Evolutionary conservation across 2,329 filamentous ascomycete species (phyloP).

Genomic region (Fusarium begoniae): DNA sequence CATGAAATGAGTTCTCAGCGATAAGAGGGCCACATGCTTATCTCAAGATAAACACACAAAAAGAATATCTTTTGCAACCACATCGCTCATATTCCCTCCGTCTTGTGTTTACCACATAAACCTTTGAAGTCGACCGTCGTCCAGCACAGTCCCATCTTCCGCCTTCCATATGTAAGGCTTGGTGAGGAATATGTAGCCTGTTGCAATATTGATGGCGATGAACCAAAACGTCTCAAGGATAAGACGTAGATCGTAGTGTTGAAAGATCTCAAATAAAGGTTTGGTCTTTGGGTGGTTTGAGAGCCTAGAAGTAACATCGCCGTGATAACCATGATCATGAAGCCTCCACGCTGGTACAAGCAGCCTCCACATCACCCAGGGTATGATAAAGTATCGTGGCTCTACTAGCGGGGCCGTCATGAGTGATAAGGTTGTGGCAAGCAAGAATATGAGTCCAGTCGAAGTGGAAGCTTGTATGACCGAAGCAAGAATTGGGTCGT

Average conservation of each 20-base stretch:
- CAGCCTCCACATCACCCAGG: constrained; percentile 92
- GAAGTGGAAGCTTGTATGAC: constrained; percentile 55
- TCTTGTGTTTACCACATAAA: constrained; percentile 77
- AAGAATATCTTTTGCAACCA: constrained; percentile 30
- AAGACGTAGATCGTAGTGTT: constrained; percentile 57
- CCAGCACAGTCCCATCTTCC: constrained; percentile 60
- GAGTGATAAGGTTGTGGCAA: constrained; percentile 79
- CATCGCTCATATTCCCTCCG: not conserved
- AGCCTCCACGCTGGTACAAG: constrained; percentile 69
- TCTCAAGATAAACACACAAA: constrained; percentile 30
- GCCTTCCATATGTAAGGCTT: constrained; percentile 73
- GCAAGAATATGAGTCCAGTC: constrained; percentile 66
- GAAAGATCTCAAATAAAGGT: constrained; percentile 9
- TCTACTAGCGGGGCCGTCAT: constrained; percentile 92
- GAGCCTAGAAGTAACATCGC: not conserved
- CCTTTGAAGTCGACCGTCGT: constrained; percentile 70
- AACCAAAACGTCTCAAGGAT: constrained; percentile 75
- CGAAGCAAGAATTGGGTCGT: constrained; percentile 42
- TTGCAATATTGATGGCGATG: constrained; percentile 68
- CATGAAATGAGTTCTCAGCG: constrained; percentile 5
- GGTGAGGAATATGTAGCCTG: constrained; percentile 76
- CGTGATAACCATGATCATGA: constrained; percentile 24
- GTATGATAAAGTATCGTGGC: constrained; percentile 94
- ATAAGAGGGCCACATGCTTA: constrained; percentile 6
- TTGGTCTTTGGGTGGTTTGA: not conserved